Evolutionary conservation across 2,329 filamentous ascomycete species (phyloP), one percentile per base, ranked within the genome.

Genomic region (Tolypocladium sp.): DNA sequence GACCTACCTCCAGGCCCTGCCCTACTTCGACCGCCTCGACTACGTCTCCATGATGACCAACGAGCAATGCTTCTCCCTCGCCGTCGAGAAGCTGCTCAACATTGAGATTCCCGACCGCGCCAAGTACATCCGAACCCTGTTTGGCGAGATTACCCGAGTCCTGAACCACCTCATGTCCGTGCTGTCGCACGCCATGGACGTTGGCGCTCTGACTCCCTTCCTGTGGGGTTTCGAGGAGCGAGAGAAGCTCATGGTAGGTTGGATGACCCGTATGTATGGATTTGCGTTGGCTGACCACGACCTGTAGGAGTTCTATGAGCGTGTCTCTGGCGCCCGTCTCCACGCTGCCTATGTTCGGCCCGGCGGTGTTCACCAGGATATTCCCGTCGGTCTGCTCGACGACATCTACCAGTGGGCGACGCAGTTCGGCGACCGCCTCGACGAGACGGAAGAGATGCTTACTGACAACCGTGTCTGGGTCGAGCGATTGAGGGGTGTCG

Each of bases 1-100:
- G 84, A 96, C 93, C 68, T 99, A 99, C 73, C 84, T 97, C 71
- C 94, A 99, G 82, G 94, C 94, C 60, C 82, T 99, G 72, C 94
- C 94, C 59, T 99, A 99, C 82, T 99, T 99, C 74, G 94, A 99
- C 79, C 91, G 94, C 68, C 83, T 99, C 75, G 94, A 99, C 78
- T 99, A 99, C 76, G 92, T 97, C 68, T 97, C 92, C 70, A 99
- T 99, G 95, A 99, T 99, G 94, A 99, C 94, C 70, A 99, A 99
- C 77, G 94, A 99, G 82, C 94, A 99, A 79, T 96, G 92, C 73
- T 99, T 91, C 77, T 86, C 92, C 42, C 83, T 99, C 65, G 94
- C 92, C 25, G 93, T 97, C 59, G 94, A 99, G 84, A 99, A 99
- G 83, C 83, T 99, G 62, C 82, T 99, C 69, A 99, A 99, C 76